Conservation (phyloP, 1,284 basidiomycete genomes). For the Cryptococcus sp. region DNA sequence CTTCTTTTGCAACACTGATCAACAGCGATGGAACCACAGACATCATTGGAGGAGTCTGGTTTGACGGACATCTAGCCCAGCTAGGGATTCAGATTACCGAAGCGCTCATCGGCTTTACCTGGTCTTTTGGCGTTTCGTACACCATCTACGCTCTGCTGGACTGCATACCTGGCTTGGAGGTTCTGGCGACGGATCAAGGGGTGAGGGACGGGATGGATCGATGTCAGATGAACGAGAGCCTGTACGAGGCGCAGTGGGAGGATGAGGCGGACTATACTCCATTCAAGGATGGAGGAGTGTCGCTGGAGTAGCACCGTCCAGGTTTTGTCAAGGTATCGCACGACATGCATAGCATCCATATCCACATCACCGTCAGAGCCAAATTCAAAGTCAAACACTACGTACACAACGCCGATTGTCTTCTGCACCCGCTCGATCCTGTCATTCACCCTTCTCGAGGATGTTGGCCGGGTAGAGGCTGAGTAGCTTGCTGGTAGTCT, state of each 20-base stretch:
- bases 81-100: neutral
- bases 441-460: no score
- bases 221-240: neutral
- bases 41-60: neutral
- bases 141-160: neutral
- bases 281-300: neutral
- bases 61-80: neutral
- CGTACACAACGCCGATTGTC: no score
- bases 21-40: neutral
- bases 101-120: neutral
- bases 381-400: no score
- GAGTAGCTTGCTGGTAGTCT: conserved; percentile 4
- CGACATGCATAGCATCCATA: no score
- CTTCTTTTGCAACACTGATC: neutral
- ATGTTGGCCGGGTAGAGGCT: conserved; percentile 2
- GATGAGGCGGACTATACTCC: neutral
- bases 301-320: neutral
- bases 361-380: no score
- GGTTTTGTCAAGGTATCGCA: no score
- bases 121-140: neutral
- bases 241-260: neutral
- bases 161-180: neutral
- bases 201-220: neutral
- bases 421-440: no score
- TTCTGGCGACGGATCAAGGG: neutral